phyloP scores from a whole-genome alignment of 768 basidiomycete species.

The Termitomyces eurrhizus region DNA sequence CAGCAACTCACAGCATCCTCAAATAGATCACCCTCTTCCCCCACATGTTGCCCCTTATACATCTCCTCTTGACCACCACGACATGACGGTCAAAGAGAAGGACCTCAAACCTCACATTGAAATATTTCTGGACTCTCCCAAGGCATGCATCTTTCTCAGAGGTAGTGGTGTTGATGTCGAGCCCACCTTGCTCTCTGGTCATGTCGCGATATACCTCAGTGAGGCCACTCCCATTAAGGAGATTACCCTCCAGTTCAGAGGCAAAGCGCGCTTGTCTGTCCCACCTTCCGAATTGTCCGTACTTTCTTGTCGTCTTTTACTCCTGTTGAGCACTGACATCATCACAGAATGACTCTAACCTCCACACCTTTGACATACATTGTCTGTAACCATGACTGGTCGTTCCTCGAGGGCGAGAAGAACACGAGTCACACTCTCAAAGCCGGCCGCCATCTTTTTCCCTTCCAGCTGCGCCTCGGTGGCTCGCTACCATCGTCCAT shows the following conservation, averaged over 20 bases:
- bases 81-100: conserved; percentile 43
- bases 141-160: conserved; percentile 53
- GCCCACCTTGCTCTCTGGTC: conserved; percentile 75
- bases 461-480: conserved; percentile 84
- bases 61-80: conserved; percentile 9
- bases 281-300: conserved; percentile 57
- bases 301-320: conserved; percentile 6
- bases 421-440: conserved; percentile 84
- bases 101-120: conserved; percentile 56
- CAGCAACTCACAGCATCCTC: conserved; percentile 4
- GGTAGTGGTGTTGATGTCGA: conserved; percentile 84
- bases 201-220: conserved; percentile 72
- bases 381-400: conserved; percentile 85
- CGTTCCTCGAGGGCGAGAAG: conserved; percentile 84
- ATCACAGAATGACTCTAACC: conserved; percentile 37
- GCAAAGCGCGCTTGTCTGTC: conserved; percentile 73
- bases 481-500: conserved; percentile 82
- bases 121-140: conserved; percentile 68
- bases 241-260: conserved; percentile 79
- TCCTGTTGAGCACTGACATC: conserved; percentile 6
- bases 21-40: conserved; percentile 11
- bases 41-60: conserved; percentile 6
- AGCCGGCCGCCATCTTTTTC: conserved; percentile 91
- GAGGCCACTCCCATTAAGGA: conserved; percentile 85
- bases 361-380: conserved; percentile 50